Base-by-base conservation (phyloP, 805 yeast genomes). In the Candida cerambycidarum region DNA sequence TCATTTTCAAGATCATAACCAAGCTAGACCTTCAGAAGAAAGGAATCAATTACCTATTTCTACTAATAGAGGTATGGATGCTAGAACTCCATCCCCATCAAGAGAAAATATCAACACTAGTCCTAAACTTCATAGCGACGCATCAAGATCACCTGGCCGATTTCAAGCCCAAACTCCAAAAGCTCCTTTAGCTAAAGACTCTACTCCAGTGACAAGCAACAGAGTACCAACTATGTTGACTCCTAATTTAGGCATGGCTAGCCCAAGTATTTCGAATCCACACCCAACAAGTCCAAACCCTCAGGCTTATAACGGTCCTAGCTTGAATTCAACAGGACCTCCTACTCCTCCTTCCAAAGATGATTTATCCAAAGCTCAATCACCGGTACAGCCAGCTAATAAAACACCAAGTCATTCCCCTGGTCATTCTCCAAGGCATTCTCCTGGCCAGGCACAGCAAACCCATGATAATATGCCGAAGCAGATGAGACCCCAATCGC, bases 171-270 rank as follows among this genome's bases (percentile, higher is more conserved):
- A 38, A 30, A 16, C 29, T 4, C 34, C 31, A 2, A 21, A 30
- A 19, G 35, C 32, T 3, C 41, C 32, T 3, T 25, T 23, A 17
- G 35, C 25, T n/a, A 32, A 32, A 32, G 35, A 32, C 9, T 21
- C 40, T 11, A 13, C 17, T 4, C 38, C 42, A 17, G 16, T 32
- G 15, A n/a, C 43, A 4, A 41, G 28, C 13, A 32, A 31, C 12
- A 28, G 44, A 29, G 30, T 41, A 12, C 44, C 44, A 21, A 41
- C 44, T 2, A 23, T 41, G 30, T 29, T 41, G 16, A 25, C 31
- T 9, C 44, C 44, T 15, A 35, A 19, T 16, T 29, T 41, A 36
- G 31, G 29, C 12, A 18, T 41, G 29, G 16, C 38, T n/a, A 28
- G 24, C 18, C 34, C 41, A 23, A 24, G 8, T 2, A n/a, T 21